These are phyloP conservation scores for Torulaspora gathmanii DNA, from an alignment of 805 yeast species.

Conservation along the genomic window DNA sequence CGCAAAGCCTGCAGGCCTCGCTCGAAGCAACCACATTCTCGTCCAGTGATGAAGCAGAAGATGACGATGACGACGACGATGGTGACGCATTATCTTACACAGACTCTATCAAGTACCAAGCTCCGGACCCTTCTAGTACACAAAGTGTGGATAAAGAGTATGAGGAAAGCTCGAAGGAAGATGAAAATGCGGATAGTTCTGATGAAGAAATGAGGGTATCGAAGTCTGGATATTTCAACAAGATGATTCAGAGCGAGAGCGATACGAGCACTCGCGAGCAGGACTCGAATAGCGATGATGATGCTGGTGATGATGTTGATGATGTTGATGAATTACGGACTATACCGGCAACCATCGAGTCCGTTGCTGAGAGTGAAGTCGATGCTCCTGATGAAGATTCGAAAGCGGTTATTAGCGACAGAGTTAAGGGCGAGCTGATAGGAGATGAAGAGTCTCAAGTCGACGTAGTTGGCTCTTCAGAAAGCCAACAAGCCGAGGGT, in stretches of 20 bases:
- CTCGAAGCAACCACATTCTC: neutral
- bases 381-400: neutral
- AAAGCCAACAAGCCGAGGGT: neutral
- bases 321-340: slow-evolving; percentile 2
- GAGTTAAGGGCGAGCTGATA: slow-evolving; percentile 9
- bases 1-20: neutral
- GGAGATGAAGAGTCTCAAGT: neutral
- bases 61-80: slow-evolving; percentile 11
- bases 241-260: slow-evolving; percentile 17
- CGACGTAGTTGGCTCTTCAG: slow-evolving; percentile 1
- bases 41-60: neutral
- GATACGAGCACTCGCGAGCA: slow-evolving; percentile 1
- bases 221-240: slow-evolving; percentile 27
- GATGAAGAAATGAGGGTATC: slow-evolving; percentile 20
- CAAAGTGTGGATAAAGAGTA: slow-evolving; percentile 13
- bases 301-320: neutral
- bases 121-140: slow-evolving; percentile 8
- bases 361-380: neutral
- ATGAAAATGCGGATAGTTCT: slow-evolving; percentile 2
- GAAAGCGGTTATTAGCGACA: neutral
- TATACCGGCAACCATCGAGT: neutral
- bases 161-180: slow-evolving; percentile 16
- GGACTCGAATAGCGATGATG: neutral
- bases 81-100: slow-evolving; percentile 25
- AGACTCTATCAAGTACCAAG: slow-evolving; percentile 21